These are phyloP conservation scores for Cadophora malorum DNA, from an alignment of 2,329 filamentous ascomycete genomes.

Conservation along the genomic window DNA sequence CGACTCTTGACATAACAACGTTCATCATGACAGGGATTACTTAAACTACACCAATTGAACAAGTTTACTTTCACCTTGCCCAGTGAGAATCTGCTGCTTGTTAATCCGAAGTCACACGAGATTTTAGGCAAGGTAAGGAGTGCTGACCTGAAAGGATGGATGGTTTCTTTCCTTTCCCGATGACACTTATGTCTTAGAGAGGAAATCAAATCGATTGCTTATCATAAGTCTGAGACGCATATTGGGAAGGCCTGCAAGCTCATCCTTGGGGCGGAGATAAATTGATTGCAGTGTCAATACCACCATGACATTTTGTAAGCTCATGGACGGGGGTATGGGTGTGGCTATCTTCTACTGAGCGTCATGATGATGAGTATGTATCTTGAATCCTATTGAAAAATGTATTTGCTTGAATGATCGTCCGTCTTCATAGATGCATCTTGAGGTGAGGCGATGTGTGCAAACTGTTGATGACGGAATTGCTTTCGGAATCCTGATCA, in stretches of 20 bases:
- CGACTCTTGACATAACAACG: no score
- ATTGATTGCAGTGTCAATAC: not conserved
- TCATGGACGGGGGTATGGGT: not conserved
- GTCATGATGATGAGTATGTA: not conserved
- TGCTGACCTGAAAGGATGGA: not conserved
- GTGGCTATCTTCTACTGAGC: not conserved
- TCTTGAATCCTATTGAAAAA: not conserved
- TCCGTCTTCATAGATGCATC: no score
- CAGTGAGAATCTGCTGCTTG: not conserved
- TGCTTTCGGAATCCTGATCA: not conserved
- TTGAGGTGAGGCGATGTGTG: not conserved
- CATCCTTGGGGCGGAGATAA: not conserved
- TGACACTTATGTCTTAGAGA: no score
- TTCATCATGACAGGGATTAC: no score
- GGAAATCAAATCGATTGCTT: not conserved
- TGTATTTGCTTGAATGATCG: no score
- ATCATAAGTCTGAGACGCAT: not conserved
- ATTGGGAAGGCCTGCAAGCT: no score
- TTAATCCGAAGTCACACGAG: not conserved
- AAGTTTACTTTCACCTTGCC: no score
- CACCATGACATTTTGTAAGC: not conserved
- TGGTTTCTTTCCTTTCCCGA: not conserved
- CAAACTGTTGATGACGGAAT: not conserved
- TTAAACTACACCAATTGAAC: no score
- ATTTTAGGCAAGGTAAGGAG: not conserved